Evolutionary conservation across 257 asterid species (phyloP).

Genomic region (Nicotiana sylvestris): DNA sequence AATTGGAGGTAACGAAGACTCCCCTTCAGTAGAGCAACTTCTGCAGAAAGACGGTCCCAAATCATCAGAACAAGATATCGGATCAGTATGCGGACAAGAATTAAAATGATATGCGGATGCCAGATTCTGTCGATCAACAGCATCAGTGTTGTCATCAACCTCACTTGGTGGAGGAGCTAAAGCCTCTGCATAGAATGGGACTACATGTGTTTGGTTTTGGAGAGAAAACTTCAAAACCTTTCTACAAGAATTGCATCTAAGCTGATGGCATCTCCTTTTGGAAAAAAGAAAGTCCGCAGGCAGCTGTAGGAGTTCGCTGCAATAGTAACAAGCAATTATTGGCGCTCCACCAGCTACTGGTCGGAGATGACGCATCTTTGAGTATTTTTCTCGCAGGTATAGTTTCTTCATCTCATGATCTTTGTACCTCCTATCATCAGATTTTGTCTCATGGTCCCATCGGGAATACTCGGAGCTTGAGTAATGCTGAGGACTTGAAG

Average conservation of each 20-base stretch:
- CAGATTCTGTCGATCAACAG: conserved; percentile 21
- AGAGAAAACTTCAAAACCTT: conserved; percentile 58
- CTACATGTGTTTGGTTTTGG: conserved; percentile 37
- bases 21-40: conserved; percentile 52
- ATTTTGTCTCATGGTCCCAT: conserved; percentile 33
- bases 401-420: conserved; percentile 34
- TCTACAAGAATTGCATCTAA: conserved; percentile 63
- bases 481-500: conserved; percentile 49
- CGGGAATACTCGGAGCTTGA: conserved; percentile 41
- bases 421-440: conserved; percentile 34
- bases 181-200: conserved; percentile 41
- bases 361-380: conserved; percentile 44
- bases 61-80: conserved; percentile 46
- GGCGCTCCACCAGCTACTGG: conserved; percentile 88
- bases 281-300: conserved; percentile 73
- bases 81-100: conserved; percentile 30
- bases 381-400: conserved; percentile 38
- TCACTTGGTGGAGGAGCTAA: conserved; percentile 63
- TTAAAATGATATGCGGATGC: conserved; percentile 22
- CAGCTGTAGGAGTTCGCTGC: conserved; percentile 61
- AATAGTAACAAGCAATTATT: conserved; percentile 55
- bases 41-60: conserved; percentile 46
- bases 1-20: conserved; percentile 28
- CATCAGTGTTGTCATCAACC: conserved; percentile 29
- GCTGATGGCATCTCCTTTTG: conserved; percentile 52